Base-by-base conservation (phyloP, 1,284 basidiomycete species). In the Cutaneotrichosporon cavernicola region DNA sequence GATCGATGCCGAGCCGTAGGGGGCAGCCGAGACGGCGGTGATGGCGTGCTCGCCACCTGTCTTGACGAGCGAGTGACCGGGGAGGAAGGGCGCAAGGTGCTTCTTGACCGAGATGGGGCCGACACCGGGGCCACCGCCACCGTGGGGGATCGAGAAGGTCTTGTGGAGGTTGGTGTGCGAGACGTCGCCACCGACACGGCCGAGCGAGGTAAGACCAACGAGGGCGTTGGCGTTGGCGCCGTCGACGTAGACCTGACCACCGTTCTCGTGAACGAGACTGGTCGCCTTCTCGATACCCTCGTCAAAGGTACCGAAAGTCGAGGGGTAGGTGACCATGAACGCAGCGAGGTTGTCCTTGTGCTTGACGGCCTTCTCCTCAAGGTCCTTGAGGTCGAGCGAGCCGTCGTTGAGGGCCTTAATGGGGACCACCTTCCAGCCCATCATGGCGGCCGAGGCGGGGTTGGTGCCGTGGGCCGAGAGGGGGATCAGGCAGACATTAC, bases 161-260 rank as follows among this genome's bases (percentile, higher is more conserved):
- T 98, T 98, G 85, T 99, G 96, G 58, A 99, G 83, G 82, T 99
- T 99, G 83, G 98, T 85, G 80, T 99, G 96, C 75, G 93, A 97
- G 49, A 99, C 94, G 80, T 99, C 96, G 63, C 94, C 96, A 59
- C 96, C 96, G 75, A 95, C 97, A 38, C 87, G 89, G 5, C 91
- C 92, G n/a, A 96, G 93, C 77, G 93, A 94, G 26, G 96, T 98
- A 62, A 98, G 79, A 31, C 96, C 96, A 69, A 99, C 88, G 76
- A 97, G 92, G 32, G 94, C 94, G 79, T 99, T 98, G 72, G 97
- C 84, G 78, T 99, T 98, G 61, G 95, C 95, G 72, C 92, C 94
- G 78, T 99, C 96, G 63, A 99, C 84, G 81, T 98, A 99, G 47
- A 99, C 97, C 78, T 99, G 97, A 26, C 97, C 96, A 22, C 96